Evolutionary conservation across 2,329 filamentous ascomycete species (phyloP), one percentile per base, ranked within the genome.

Genomic region (Exophiala aquamarina): DNA sequence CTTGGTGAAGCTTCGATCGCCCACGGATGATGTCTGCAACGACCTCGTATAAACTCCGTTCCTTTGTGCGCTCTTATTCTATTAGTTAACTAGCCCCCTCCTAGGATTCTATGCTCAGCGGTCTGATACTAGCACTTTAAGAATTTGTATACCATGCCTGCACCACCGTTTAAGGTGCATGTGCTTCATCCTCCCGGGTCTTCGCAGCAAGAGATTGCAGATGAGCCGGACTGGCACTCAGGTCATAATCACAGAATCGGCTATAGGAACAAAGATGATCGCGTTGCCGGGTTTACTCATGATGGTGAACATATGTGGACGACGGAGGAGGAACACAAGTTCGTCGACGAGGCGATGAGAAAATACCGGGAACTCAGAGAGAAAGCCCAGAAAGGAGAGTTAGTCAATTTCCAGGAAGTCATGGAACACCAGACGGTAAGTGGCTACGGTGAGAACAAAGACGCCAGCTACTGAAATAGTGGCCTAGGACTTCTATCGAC

Each of bases 401-500:
- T 63, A 39, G 19, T 64, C 11, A 62, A 53, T 17, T 58, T 64
- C 23, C 41, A 57, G 18, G 62, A 63, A 52, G 49, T 59, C 41
- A 56, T 63, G 47, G 54, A 46, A 21, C 52, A 57, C n/a, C 61
- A 62, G 47, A 54, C 59, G 49, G 60, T 60, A 47, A 38, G 45
- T 31, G 28, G 28, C 9, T n/a, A 31, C 9, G n/a, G n/a, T n/a
- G n/a, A n/a, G n/a, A n/a, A n/a, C n/a, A n/a, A n/a, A n/a, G n/a
- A n/a, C n/a, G 28, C 28, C 9, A n/a, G 28, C 15, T 9, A 17
- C 33, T 36, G 33, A 18, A 15, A 8, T 10, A 36, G 26, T 19
- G 18, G 15, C 48, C n/a, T n/a, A 73, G 60, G 68, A 77, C 48
- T 68, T 74, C 33, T 69, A 74, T 56, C 55, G 77, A 3, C 52